A percentile compares a stretch with the other conserved stretches of the same genome.
phyloP scores from a whole-genome alignment of 129 eudicot genomes.

The Chrysanthemum makinoi region DNA sequence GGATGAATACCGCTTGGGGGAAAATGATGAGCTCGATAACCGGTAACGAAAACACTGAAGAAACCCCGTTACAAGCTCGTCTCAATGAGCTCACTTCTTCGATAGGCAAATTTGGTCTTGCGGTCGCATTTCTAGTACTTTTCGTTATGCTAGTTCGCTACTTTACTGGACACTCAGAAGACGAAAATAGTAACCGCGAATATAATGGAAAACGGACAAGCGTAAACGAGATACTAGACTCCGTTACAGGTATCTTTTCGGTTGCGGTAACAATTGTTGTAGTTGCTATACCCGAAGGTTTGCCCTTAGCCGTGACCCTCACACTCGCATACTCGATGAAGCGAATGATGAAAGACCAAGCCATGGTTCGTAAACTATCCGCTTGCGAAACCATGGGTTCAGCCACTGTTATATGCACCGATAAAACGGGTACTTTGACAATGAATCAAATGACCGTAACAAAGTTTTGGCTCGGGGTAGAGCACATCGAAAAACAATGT shows the following conservation, averaged over 20 bases:
- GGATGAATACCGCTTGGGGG: constrained; percentile 81
- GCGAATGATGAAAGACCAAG: constrained; percentile 89
- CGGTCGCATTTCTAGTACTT: constrained; percentile 72
- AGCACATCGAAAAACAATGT: constrained; percentile 28
- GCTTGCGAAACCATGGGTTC: constrained; percentile 98
- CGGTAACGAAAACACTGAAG: constrained; percentile 43
- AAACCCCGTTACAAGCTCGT: constrained; percentile 73
- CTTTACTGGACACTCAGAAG: constrained; percentile 67
- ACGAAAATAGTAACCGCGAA: constrained; percentile 44
- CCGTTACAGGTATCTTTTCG: constrained; percentile 61
- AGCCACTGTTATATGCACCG: constrained; percentile 84
- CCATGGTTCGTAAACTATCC: constrained; percentile 84
- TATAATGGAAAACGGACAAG: constrained; percentile 38
- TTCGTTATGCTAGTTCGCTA: constrained; percentile 65
- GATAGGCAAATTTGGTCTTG: constrained; percentile 73
- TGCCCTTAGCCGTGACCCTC: constrained; percentile 81
- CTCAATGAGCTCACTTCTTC: constrained; percentile 70
- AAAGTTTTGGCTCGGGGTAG: constrained; percentile 62
- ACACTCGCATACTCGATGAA: constrained; percentile 93
- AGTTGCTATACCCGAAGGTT: constrained; percentile 90
- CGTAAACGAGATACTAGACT: constrained; percentile 42
- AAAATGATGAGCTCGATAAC: constrained; percentile 83
- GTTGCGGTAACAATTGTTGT: constrained; percentile 86
- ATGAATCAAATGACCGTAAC: constrained; percentile 82
- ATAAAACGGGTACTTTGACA: constrained; percentile 84